Evolutionary conservation across 2,329 filamentous ascomycete species (phyloP).

Genomic region (Neophaeococcomyces aloes): DNA sequence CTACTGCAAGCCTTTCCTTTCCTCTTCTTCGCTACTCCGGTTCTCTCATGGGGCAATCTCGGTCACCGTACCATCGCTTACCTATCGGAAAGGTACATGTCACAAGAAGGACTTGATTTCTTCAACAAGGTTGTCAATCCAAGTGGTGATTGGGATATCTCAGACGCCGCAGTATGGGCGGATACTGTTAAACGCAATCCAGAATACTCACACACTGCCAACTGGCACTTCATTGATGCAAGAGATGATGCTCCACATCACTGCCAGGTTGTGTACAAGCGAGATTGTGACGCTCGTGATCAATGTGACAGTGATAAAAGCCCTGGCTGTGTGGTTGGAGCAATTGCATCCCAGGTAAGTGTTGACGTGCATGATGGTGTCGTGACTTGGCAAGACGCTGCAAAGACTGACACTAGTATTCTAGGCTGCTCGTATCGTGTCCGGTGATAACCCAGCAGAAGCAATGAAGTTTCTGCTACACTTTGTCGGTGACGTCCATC

Average conservation of each 20-base stretch:
- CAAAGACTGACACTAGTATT: too few relatives aligned
- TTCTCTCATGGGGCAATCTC: slow-evolving; percentile 7
- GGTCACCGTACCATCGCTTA: slow-evolving; percentile 9
- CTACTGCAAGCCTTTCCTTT: neutral
- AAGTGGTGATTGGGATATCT: slow-evolving; percentile 7
- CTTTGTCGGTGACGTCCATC: slow-evolving; percentile 61
- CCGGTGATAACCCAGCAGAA: too few relatives aligned
- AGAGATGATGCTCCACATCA: slow-evolving; percentile 4
- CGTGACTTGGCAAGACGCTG: too few relatives aligned
- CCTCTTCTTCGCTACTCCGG: neutral
- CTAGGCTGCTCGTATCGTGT: too few relatives aligned
- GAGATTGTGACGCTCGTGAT: slow-evolving; percentile 1
- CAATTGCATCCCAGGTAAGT: too few relatives aligned
- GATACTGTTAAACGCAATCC: neutral
- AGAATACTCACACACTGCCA: slow-evolving; percentile 1
- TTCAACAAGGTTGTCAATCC: slow-evolving; percentile 8
- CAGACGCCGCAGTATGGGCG: slow-evolving; percentile 8
- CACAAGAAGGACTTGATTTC: neutral
- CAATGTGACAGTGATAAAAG: too few relatives aligned
- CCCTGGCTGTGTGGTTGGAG: too few relatives aligned
- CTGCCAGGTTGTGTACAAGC: slow-evolving; percentile 5
- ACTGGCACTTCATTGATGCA: slow-evolving; percentile 10
- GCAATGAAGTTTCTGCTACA: slow-evolving; percentile 39
- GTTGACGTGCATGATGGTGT: too few relatives aligned
- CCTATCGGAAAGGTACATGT: slow-evolving; percentile 5